A percentile compares a stretch with the other conserved stretches of the same genome.
Conservation (phyloP, 495 filamentous ascomycete genomes). For the Bryoglossum gracile region DNA sequence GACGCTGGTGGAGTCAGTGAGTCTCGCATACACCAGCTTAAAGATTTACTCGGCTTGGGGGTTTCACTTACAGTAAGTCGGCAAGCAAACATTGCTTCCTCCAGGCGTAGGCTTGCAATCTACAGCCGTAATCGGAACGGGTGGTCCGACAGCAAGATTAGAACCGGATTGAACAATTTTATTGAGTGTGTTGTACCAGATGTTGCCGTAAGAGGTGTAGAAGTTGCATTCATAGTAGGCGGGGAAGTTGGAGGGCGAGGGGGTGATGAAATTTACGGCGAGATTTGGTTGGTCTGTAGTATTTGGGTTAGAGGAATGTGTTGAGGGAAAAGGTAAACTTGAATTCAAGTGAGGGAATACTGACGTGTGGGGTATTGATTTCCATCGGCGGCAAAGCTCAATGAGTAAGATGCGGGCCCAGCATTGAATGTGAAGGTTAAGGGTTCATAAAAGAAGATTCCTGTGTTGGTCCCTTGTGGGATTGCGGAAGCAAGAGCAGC, state of each 20-base stretch:
- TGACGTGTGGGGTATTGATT: constrained; percentile 9
- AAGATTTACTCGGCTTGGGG: too few species aligned
- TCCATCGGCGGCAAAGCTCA: constrained; percentile 13
- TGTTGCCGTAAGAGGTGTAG: constrained; percentile 1
- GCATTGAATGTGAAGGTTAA: constrained; percentile 13
- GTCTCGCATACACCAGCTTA: too few species aligned
- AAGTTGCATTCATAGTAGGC: constrained; percentile 11
- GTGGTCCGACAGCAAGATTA: constrained; percentile 9
- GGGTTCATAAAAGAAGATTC: constrained; percentile 6
- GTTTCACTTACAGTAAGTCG: constrained; percentile 19
- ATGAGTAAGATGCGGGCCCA: constrained; percentile 7
- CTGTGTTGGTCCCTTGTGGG: not conserved
- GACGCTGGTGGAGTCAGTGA: too few species aligned
- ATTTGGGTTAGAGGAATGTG: not conserved
- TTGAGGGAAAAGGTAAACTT: not conserved
- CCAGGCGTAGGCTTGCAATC: constrained; percentile 11
- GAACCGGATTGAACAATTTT: not conserved
- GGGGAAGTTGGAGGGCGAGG: constrained; percentile 5
- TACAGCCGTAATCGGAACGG: constrained; percentile 8
- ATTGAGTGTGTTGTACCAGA: not conserved
- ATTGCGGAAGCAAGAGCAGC: too few species aligned
- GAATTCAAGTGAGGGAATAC: not conserved
- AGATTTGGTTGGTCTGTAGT: not conserved
- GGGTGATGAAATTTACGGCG: constrained; percentile 1
- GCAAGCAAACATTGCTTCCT: constrained; percentile 7